Evolutionary conservation across 352 stramenopile genomes (phyloP).

Genomic region (Phytophthora cryptogea): DNA sequence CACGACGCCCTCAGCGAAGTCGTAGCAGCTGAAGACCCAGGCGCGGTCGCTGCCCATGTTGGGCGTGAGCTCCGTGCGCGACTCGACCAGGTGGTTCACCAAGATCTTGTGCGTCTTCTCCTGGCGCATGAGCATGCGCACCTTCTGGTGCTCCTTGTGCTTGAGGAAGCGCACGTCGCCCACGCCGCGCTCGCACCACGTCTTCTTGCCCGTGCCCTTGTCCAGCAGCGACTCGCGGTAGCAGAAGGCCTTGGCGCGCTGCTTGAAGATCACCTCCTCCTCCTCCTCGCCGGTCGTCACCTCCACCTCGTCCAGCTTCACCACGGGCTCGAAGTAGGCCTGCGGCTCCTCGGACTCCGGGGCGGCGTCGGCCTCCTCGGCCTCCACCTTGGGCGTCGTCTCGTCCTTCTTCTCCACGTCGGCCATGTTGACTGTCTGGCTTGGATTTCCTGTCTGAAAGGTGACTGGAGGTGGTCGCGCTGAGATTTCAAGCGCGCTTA

Average conservation of each 20-base stretch:
- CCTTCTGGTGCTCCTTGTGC: constrained; percentile 94
- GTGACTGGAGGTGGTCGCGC: constrained; percentile 22
- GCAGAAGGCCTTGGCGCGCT: constrained; percentile 96
- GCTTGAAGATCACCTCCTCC: constrained; percentile 94
- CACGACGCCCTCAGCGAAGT: constrained; percentile 96
- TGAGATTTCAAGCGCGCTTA: constrained; percentile 32
- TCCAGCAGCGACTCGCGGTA: constrained; percentile 97
- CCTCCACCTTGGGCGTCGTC: constrained; percentile 64
- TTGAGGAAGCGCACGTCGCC: constrained; percentile 97
- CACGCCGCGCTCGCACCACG: constrained; percentile 97
- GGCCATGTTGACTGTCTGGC: constrained; percentile 39
- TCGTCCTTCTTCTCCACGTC: constrained; percentile 77
- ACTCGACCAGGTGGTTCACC: constrained; percentile 97
- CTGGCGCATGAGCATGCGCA: constrained; percentile 97
- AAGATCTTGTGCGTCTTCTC: constrained; percentile 99
- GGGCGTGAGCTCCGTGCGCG: constrained; percentile 94
- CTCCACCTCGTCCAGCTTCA: constrained; percentile 94
- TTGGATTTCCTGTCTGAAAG: constrained; percentile 27
- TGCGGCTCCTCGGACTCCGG: constrained; percentile 82
- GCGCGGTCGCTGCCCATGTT: constrained; percentile 97
- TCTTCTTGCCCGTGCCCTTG: constrained; percentile 97
- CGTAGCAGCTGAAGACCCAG: constrained; percentile 98
- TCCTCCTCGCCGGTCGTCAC: constrained; percentile 98
- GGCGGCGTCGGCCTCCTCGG: constrained; percentile 49
- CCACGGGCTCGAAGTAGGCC: constrained; percentile 89